These are phyloP conservation scores for Deakozyma indianensis DNA, from an alignment of 805 yeast species.

Conservation along the genomic window DNA sequence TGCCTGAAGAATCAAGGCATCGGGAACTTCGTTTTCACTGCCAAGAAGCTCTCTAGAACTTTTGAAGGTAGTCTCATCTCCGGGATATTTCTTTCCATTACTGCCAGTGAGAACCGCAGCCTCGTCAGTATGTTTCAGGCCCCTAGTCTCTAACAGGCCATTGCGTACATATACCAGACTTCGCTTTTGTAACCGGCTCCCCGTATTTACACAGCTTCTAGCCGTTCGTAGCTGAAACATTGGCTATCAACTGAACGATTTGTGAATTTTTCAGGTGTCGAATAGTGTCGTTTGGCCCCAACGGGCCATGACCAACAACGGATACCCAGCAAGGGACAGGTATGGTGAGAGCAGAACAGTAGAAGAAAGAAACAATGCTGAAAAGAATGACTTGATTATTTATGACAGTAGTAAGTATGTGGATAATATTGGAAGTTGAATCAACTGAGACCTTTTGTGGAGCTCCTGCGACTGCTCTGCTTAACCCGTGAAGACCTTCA, in stretches of 20 bases:
- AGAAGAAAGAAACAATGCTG: too few relatives aligned
- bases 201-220: not conserved
- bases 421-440: too few relatives aligned
- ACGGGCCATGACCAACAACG: not conserved
- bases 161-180: constrained; percentile 25
- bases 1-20: constrained; percentile 56
- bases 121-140: constrained; percentile 29
- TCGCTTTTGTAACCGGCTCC: constrained; percentile 11
- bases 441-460: too few relatives aligned
- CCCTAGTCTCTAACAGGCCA: constrained; percentile 44
- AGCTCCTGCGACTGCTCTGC: too few relatives aligned
- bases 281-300: not conserved
- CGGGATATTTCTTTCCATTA: constrained; percentile 41
- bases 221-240: not conserved
- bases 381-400: too few relatives aligned
- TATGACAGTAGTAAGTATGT: too few relatives aligned
- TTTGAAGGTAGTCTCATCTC: constrained; percentile 32
- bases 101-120: constrained; percentile 9
- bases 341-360: too few relatives aligned
- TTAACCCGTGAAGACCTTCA: too few relatives aligned
- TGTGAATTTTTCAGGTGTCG: not conserved
- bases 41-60: constrained; percentile 36
- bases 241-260: not conserved
- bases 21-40: constrained; percentile 38
- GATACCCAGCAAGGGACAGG: not conserved